Conservation (phyloP, 805 yeast species). For the Komagataella kurtzmanii region DNA sequence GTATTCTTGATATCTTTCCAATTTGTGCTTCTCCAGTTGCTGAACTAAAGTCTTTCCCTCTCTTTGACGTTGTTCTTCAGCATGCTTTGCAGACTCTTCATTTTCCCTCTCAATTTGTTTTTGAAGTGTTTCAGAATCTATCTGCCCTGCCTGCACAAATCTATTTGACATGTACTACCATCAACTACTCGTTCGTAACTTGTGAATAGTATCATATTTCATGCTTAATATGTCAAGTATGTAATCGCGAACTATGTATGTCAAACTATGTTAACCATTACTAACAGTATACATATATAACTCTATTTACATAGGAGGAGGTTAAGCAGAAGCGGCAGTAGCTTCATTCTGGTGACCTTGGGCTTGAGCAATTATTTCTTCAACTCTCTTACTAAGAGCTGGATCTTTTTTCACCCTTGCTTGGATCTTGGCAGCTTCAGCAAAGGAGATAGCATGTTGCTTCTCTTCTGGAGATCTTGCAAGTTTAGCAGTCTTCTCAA, state of each 20-base stretch:
- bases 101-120: slow-evolving; percentile 2
- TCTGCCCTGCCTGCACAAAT: slow-evolving; percentile 5
- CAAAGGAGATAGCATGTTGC: slow-evolving; percentile 79
- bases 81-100: slow-evolving; percentile 1
- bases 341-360: background rate
- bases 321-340: background rate
- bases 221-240: background rate
- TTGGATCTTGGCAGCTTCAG: slow-evolving; percentile 90
- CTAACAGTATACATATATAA: background rate
- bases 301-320: background rate
- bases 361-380: slow-evolving; percentile 29
- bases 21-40: slow-evolving; percentile 4
- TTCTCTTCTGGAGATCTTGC: slow-evolving; percentile 81
- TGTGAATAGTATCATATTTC: no score
- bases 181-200: no score
- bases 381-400: slow-evolving; percentile 44
- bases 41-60: slow-evolving; percentile 3
- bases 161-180: slow-evolving; percentile 1
- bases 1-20: slow-evolving; percentile 2
- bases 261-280: background rate
- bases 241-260: background rate
- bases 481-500: slow-evolving; percentile 71
- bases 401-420: slow-evolving; percentile 63
- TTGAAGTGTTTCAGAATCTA: slow-evolving; percentile 1
- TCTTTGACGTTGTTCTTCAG: background rate